Base-by-base conservation (phyloP, 2,329 filamentous ascomycete genomes). In the Dactylella cylindrospora region DNA sequence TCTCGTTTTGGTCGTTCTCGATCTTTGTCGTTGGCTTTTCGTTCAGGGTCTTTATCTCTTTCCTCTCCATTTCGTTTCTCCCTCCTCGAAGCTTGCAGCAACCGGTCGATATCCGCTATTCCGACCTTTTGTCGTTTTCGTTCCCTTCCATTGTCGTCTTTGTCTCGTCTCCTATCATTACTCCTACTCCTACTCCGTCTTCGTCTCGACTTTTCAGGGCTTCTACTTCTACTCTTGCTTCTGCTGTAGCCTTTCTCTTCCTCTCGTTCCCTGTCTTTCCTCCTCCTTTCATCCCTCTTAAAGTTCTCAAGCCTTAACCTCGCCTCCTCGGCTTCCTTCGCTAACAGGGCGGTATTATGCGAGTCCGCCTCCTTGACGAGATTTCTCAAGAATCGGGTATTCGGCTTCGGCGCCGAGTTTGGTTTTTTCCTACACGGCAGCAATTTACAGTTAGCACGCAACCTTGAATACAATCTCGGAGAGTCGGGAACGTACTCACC, bases 341-440 rank as follows among this genome's bases (percentile, higher is more conserved):
- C 88, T 13, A 89, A 81, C 23, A 97, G 77, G 0, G 88, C 86
- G 19, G 86, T 83, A 78, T 98, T 98, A 74, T 98, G 91, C 49
- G 74, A 85, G 68, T 94, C 86, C 6, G 89, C 94, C 67, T 93
- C 86, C 65, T 85, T 86, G 64, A 98, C 88, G 53, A 97, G 87
- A 69, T 93, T 86, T 55, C 84, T 84, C 33, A 98, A 76, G 71
- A 97, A 97, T 26, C 86, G 81, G 0, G 88, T 96, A 70, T 98
- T 97, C 2, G 91, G 90, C 71, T 91, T 96, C 0, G 88, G 88
- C 65, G 79, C 81, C 46, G 51, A 46, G 28, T 41, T 20, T 12
- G 59, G 59, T 84, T 81, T 67, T 80, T 80, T 38, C 2, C 49
- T 62, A 22, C 12, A 28, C 5, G 12, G 15, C 46, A 12, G 41